phyloP scores from a whole-genome alignment of 225 moss, liverwort and hornwort species.

The Physcomitrium patens region DNA sequence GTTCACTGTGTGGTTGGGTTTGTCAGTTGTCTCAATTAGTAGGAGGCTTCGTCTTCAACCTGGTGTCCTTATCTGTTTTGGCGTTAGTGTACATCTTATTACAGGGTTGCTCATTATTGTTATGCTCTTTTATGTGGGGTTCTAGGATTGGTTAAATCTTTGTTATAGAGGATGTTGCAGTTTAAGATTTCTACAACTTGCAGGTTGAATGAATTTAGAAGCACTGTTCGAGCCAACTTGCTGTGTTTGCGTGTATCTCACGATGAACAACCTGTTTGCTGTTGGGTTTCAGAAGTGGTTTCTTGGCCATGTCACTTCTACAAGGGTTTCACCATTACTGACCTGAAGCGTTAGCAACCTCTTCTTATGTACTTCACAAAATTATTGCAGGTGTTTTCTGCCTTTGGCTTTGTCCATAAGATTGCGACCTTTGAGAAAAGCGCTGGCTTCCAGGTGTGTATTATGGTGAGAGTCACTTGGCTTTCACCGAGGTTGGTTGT shows the following conservation, averaged over 20 bases:
- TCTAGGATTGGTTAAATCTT: background rate
- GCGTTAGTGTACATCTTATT: background rate
- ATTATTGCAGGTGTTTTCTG: constrained; percentile 99
- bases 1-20: background rate
- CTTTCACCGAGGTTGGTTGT: constrained; percentile 90
- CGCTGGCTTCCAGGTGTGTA: constrained; percentile 99
- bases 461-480: constrained; percentile 93
- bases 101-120: background rate
- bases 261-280: constrained; percentile 31
- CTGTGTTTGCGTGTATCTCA: constrained; percentile 27
- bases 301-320: constrained; percentile 27
- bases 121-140: background rate
- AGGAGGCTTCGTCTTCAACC: background rate
- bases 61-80: constrained; percentile 1
- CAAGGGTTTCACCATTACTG: constrained; percentile 31
- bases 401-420: constrained; percentile 99
- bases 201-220: constrained; percentile 35
- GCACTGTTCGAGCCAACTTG: constrained; percentile 4
- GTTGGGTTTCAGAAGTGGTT: constrained; percentile 32
- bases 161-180: constrained; percentile 25
- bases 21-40: background rate
- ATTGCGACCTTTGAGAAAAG: constrained; percentile 99
- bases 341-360: constrained; percentile 33
- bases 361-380: constrained; percentile 45
- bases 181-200: constrained; percentile 28